Evolutionary conservation across 2,329 filamentous ascomycete genomes (phyloP).

Genomic region (Lojkania enalia): DNA sequence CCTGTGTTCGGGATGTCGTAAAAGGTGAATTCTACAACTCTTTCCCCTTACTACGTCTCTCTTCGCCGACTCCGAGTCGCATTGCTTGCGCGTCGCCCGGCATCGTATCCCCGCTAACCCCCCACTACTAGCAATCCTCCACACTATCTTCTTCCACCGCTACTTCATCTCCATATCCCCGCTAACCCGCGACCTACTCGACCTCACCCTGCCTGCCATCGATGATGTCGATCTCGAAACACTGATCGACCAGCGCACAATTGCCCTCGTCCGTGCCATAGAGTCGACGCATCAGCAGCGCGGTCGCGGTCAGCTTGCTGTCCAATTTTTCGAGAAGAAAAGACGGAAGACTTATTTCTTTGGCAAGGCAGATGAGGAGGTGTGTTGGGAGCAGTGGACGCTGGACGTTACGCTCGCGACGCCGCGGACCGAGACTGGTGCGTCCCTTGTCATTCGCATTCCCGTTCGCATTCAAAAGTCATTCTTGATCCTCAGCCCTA

Average conservation of each 20-base stretch:
- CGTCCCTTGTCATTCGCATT: constrained; percentile 37
- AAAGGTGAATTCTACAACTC: constrained; percentile 72
- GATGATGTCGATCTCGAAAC: constrained; percentile 90
- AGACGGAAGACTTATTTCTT: constrained; percentile 78
- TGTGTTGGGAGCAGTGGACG: constrained; percentile 97
- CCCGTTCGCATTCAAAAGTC: background rate
- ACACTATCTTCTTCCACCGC: constrained; percentile 98
- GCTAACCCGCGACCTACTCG: constrained; percentile 83
- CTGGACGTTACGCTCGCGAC: constrained; percentile 91
- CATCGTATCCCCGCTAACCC: constrained; percentile 3
- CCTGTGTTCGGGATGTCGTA: constrained; percentile 87
- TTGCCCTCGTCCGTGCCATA: constrained; percentile 74
- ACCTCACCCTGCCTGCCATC: constrained; percentile 86
- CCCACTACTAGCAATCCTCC: constrained; percentile 71
- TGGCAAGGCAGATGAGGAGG: constrained; percentile 80
- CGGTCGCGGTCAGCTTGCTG: constrained; percentile 75
- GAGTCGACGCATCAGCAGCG: constrained; percentile 61
- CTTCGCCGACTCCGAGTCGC: background rate
- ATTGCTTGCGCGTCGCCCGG: background rate
- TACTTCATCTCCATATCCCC: constrained; percentile 89
- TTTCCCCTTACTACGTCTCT: constrained; percentile 6
- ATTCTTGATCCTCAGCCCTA: too few relatives aligned
- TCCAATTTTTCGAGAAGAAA: constrained; percentile 95
- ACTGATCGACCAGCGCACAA: constrained; percentile 85
- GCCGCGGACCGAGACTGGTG: constrained; percentile 85